Percentiles rank a stretch among this genome's conserved stretches.
phyloP scores from a whole-genome alignment of 1,284 basidiomycete genomes.

The Pholiota adiposa region DNA sequence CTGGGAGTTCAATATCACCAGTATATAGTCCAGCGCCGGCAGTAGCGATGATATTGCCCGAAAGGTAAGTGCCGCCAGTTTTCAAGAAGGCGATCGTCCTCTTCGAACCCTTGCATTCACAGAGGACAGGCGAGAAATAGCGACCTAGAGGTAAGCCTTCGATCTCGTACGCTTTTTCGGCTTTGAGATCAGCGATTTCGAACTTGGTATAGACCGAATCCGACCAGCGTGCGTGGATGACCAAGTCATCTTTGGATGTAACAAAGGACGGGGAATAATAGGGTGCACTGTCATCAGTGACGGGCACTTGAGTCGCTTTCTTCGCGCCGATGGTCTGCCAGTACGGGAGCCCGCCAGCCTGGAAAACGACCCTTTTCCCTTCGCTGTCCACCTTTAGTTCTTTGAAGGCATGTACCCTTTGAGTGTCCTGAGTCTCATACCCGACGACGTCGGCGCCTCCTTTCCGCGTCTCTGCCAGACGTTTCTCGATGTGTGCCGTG shows the following conservation, averaged over 20 bases:
- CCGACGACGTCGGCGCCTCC: constrained; percentile 50
- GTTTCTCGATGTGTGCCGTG: constrained; percentile 62
- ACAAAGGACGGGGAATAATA: constrained; percentile 76
- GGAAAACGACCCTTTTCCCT: constrained; percentile 57
- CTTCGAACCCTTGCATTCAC: constrained; percentile 41
- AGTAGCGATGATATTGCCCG: constrained; percentile 68
- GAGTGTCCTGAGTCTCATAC: constrained; percentile 56
- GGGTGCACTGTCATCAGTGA: constrained; percentile 46
- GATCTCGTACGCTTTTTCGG: constrained; percentile 50
- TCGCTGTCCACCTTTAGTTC: constrained; percentile 58
- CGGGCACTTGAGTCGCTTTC: constrained; percentile 47
- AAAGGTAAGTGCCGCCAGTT: constrained; percentile 58
- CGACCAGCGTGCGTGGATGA: constrained; percentile 73
- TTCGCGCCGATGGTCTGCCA: constrained; percentile 45
- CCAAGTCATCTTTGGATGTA: constrained; percentile 47
- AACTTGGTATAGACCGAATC: constrained; percentile 64
- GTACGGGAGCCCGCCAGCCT: constrained; percentile 57
- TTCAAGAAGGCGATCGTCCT: constrained; percentile 68
- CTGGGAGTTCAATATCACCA: constrained; percentile 57
- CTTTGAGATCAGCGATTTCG: constrained; percentile 60
- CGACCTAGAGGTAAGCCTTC: constrained; percentile 63
- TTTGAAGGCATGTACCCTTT: constrained; percentile 62
- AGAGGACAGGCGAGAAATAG: constrained; percentile 63
- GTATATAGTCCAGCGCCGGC: constrained; percentile 65
- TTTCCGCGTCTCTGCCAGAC: constrained; percentile 60